These are phyloP conservation scores for Metarhizium guizhouense DNA, from an alignment of 2,329 filamentous ascomycete species.

Conservation along the genomic window DNA sequence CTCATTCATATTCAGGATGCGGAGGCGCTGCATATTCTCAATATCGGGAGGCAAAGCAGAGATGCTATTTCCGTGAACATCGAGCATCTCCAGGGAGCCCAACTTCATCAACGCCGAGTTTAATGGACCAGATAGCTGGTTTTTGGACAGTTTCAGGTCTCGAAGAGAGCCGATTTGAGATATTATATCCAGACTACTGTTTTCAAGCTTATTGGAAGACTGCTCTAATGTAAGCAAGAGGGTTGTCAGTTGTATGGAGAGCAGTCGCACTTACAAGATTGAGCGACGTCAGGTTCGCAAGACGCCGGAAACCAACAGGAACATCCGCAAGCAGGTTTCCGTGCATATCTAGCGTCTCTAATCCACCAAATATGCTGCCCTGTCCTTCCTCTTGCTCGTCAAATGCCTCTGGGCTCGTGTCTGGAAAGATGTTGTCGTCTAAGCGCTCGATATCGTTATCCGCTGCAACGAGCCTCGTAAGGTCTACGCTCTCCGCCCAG, in stretches of 20 bases:
- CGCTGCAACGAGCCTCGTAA: conserved; percentile 75
- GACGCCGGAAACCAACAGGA: conserved; percentile 65
- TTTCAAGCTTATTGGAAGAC: conserved; percentile 74
- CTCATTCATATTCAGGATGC: conserved; percentile 68
- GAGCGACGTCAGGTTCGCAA: conserved; percentile 67
- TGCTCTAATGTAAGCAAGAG: conserved; percentile 23
- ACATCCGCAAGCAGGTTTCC: conserved; percentile 68
- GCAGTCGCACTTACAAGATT: conserved; percentile 56
- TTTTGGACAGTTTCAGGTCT: conserved; percentile 75
- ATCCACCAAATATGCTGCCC: conserved; percentile 69
- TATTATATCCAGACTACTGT: conserved; percentile 63
- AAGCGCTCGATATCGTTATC: conserved; percentile 80
- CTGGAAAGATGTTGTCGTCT: conserved; percentile 70
- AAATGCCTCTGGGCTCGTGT: conserved; percentile 47
- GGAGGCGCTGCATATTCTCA: conserved; percentile 57
- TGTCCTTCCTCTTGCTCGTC: conserved; percentile 56
- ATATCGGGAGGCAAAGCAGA: conserved; percentile 60
- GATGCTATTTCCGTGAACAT: conserved; percentile 74
- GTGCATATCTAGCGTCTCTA: conserved; percentile 78
- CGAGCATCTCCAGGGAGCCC: conserved; percentile 65
- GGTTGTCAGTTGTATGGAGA: background rate
- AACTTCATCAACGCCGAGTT: conserved; percentile 55
- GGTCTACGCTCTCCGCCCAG: conserved; percentile 88
- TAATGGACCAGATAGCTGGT: conserved; percentile 61
- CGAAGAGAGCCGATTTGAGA: conserved; percentile 62